Percentiles rank a stretch among this genome's conserved stretches.
Conservation (phyloP, 2,329 filamentous ascomycete genomes). For the Cordyceps pruinosa region DNA sequence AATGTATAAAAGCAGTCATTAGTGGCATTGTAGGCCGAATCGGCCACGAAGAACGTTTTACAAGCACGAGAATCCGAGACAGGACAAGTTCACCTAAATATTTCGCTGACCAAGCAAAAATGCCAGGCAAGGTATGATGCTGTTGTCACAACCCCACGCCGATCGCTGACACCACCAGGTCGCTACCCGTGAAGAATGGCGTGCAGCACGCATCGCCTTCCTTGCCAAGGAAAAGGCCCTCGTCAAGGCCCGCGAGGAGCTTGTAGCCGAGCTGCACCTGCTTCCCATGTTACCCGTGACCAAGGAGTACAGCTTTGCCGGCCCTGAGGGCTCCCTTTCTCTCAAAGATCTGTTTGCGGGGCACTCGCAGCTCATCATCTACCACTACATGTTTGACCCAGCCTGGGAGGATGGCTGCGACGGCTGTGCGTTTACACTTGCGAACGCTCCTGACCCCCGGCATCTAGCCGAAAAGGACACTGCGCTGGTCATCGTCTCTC, state of each 20-base stretch:
- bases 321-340: constrained; percentile 18
- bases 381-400: constrained; percentile 34
- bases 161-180: constrained; percentile 13
- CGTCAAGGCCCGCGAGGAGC: constrained; percentile 15
- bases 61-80: too few relatives aligned
- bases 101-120: not conserved
- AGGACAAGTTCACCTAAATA: too few relatives aligned
- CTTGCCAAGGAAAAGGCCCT: constrained; percentile 21
- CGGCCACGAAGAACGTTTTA: too few relatives aligned
- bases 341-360: constrained; percentile 21
- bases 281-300: constrained; percentile 28
- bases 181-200: constrained; percentile 20
- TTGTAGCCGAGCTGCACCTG: constrained; percentile 21
- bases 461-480: constrained; percentile 27
- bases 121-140: not conserved
- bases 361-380: constrained; percentile 26
- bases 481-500: constrained; percentile 26
- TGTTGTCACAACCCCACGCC: not conserved
- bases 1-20: too few relatives aligned
- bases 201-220: constrained; percentile 20
- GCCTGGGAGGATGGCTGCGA: constrained; percentile 23
- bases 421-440: constrained; percentile 27
- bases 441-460: constrained; percentile 27
- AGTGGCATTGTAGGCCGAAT: too few relatives aligned
- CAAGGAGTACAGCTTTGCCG: constrained; percentile 26